These are phyloP conservation scores for Rhizopogon vulgaris DNA, from an alignment of 768 basidiomycete species.

Conservation along the genomic window DNA sequence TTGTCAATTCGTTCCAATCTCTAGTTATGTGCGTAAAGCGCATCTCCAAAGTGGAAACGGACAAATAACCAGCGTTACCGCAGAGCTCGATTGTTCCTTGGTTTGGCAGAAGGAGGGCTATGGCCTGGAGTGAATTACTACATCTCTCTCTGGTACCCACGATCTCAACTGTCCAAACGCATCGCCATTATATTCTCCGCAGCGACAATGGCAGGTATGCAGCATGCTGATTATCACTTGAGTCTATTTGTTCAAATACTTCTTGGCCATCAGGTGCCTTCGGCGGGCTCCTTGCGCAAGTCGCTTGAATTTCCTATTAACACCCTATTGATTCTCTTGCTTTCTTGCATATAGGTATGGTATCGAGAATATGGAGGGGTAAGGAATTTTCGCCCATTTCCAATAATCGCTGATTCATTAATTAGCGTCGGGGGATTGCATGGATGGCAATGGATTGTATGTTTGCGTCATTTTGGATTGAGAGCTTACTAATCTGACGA, in stretches of 20 bases:
- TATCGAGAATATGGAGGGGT: constrained; percentile 29
- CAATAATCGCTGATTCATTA: neutral
- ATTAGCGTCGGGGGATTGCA: constrained; percentile 21
- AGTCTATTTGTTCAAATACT: neutral
- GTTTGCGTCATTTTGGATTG: neutral
- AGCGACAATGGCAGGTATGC: constrained; percentile 44
- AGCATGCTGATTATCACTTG: neutral
- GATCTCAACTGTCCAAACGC: constrained; percentile 50
- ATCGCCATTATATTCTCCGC: constrained; percentile 62
- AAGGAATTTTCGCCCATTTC: constrained; percentile 15
- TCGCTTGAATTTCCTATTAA: neutral
- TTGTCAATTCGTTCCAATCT: constrained; percentile 26
- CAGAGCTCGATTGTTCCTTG: constrained; percentile 39
- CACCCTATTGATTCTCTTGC: neutral
- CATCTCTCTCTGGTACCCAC: constrained; percentile 55
- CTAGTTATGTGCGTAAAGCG: constrained; percentile 24
- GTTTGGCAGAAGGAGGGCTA: constrained; percentile 41
- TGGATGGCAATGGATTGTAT: constrained; percentile 33
- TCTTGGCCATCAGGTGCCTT: constrained; percentile 27
- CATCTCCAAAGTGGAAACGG: neutral
- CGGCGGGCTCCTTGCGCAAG: constrained; percentile 45
- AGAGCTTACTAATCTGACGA: neutral
- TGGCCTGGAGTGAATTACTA: constrained; percentile 37
- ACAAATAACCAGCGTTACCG: neutral
- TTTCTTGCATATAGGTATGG: constrained; percentile 22